phyloP scores from a whole-genome alignment of 169 alveolate species.

The Plasmodium sp. region DNA sequence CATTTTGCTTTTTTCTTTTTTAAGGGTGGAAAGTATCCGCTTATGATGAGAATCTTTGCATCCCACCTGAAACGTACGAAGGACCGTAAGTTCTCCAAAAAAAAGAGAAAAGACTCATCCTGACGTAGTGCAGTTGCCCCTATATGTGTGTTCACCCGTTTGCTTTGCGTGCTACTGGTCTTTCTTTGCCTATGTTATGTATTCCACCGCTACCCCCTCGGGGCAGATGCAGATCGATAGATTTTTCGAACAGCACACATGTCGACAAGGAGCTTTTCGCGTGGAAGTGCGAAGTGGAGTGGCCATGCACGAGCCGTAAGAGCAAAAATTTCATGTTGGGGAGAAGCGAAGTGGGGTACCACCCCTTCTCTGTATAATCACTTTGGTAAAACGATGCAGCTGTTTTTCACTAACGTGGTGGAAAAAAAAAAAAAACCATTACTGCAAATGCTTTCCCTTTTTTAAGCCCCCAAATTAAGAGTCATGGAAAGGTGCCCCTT shows the following conservation, averaged over 20 bases:
- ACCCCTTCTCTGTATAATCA: background rate
- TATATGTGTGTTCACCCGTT: slow-evolving; percentile 34
- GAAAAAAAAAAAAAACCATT: background rate
- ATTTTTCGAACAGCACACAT: slow-evolving; percentile 44
- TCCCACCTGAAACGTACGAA: slow-evolving; percentile 67
- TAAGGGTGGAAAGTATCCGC: slow-evolving; percentile 53
- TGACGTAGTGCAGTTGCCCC: slow-evolving; percentile 10
- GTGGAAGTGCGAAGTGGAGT: slow-evolving; percentile 75
- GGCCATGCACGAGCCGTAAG: slow-evolving; percentile 82
- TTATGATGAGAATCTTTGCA: slow-evolving; percentile 53
- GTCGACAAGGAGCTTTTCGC: slow-evolving; percentile 57
- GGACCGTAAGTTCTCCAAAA: slow-evolving; percentile 34
- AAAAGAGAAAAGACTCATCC: slow-evolving; percentile 14
- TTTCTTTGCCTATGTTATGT: background rate
- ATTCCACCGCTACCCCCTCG: background rate
- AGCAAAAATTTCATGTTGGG: background rate
- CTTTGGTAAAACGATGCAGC: background rate
- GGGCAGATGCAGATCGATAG: slow-evolving; percentile 77
- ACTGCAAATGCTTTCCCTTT: background rate
- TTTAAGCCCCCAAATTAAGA: slow-evolving; percentile 50
- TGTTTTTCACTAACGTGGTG: slow-evolving; percentile 15
- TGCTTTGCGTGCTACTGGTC: background rate
- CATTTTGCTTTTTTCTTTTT: background rate
- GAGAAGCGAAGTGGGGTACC: background rate
- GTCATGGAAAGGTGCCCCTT: slow-evolving; percentile 76